phyloP scores from a whole-genome alignment of 257 asterid genomes.

The Cynanchum wilfordii region DNA sequence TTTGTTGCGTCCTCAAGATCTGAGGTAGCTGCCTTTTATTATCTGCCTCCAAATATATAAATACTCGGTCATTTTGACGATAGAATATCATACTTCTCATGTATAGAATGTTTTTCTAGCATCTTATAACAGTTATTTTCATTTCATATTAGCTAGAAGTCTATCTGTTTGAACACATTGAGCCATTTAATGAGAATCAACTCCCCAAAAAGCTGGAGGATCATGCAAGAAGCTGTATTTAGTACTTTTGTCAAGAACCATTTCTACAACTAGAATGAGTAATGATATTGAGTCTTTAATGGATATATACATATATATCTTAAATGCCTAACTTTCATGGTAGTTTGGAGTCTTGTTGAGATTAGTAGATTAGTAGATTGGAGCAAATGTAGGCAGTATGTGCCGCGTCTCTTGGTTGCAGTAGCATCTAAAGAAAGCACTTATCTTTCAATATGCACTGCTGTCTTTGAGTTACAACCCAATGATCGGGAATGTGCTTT shows the following conservation, averaged over 20 bases:
- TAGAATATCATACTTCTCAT: neutral
- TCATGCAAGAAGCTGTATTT: neutral
- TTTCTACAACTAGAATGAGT: neutral
- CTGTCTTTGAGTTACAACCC: neutral
- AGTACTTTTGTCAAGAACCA: neutral
- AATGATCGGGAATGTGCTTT: neutral
- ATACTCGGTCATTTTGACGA: neutral
- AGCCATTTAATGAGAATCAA: too few species aligned
- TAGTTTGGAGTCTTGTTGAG: neutral
- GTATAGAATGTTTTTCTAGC: neutral
- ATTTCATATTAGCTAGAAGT: neutral
- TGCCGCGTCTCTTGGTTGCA: too few species aligned
- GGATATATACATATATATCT: neutral
- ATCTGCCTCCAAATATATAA: neutral
- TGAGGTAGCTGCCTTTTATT: conserved; percentile 48
- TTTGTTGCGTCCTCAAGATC: conserved; percentile 82
- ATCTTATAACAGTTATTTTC: neutral
- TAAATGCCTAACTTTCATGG: neutral
- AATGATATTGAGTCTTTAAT: too few species aligned
- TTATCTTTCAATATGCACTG: too few species aligned
- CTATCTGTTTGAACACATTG: neutral
- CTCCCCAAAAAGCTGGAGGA: neutral
- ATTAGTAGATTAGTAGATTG: too few species aligned
- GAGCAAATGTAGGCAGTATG: too few species aligned
- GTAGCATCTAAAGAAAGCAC: neutral